These are phyloP conservation scores for Hydrangea macrophylla DNA, from an alignment of 148 eudicot species.

Conservation along the genomic window DNA sequence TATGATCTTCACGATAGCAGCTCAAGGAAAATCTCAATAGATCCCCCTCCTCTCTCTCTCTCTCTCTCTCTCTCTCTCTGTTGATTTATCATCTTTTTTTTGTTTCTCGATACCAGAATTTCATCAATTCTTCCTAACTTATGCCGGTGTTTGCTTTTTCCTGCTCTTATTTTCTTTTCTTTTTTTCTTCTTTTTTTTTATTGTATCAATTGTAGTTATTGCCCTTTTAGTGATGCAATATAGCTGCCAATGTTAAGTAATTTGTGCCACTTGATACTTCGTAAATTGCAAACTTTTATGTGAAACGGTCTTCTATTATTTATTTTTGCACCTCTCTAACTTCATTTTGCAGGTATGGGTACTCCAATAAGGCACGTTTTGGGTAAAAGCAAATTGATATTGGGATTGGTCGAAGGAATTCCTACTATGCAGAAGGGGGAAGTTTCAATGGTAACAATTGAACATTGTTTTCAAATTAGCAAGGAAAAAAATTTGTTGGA, in stretches of 20 bases:
- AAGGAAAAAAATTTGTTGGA: not conserved
- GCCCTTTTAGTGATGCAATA: not conserved
- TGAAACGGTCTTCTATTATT: no score
- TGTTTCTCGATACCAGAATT: no score
- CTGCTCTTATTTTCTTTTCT: not conserved
- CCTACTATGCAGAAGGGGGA: constrained; percentile 95
- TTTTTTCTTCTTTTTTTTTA: not conserved
- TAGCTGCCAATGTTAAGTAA: no score
- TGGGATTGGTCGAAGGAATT: constrained; percentile 95
- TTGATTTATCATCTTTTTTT: no score
- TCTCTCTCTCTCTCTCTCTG: not conserved
- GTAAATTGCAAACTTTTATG: no score
- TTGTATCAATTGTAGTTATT: not conserved
- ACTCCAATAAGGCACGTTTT: constrained; percentile 70
- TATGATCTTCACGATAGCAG: no score
- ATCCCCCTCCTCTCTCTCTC: not conserved
- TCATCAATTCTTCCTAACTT: not conserved
- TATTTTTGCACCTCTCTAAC: not conserved
- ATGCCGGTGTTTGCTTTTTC: not conserved
- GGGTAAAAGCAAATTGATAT: constrained; percentile 91
- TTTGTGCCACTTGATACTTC: no score
- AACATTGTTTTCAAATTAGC: not conserved
- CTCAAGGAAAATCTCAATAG: no score
- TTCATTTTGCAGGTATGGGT: constrained; percentile 63
- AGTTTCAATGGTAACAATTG: constrained; percentile 72